phyloP scores from a whole-genome alignment of 2,329 filamentous ascomycete genomes.

The Xylariaceae sp. region DNA sequence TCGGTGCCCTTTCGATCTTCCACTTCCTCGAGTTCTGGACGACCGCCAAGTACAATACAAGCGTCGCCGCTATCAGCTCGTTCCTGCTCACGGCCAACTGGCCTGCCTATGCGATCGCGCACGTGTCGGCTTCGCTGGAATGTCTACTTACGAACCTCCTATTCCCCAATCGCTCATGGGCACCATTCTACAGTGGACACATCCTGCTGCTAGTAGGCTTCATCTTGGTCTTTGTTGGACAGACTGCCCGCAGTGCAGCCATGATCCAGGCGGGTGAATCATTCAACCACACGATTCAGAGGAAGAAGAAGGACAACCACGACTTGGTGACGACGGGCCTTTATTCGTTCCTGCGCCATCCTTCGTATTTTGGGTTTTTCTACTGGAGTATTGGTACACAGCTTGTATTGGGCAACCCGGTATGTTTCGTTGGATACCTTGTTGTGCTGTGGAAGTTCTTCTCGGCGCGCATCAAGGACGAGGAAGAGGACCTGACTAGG shows the following conservation, averaged over 20 bases:
- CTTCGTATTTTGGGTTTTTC: constrained; percentile 96
- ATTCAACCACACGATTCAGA: constrained; percentile 88
- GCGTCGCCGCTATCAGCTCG: constrained; percentile 66
- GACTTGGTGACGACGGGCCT: constrained; percentile 79
- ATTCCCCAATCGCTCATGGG: constrained; percentile 49
- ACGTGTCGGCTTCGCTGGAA: constrained; percentile 71
- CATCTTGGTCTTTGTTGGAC: constrained; percentile 64
- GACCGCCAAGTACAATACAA: constrained; percentile 80
- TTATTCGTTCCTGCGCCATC: constrained; percentile 76
- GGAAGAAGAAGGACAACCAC: constrained; percentile 65
- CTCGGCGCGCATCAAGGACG: constrained; percentile 65
- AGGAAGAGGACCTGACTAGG: constrained; percentile 72
- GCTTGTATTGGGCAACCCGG: constrained; percentile 77
- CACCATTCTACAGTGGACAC: constrained; percentile 42
- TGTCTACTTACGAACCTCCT: constrained; percentile 60
- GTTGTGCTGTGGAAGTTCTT: constrained; percentile 87
- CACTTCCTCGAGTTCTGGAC: constrained; percentile 97
- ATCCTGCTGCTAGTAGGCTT: constrained; percentile 58
- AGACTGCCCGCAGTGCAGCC: constrained; percentile 72
- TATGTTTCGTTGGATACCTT: constrained; percentile 74
- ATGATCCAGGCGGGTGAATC: constrained; percentile 88
- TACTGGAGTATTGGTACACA: constrained; percentile 98
- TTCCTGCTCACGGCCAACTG: constrained; percentile 88
- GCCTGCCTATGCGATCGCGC: constrained; percentile 77
- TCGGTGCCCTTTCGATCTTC: constrained; percentile 69